A percentile compares a stretch with the other conserved stretches of the same genome.
Evolutionary conservation across 2,329 filamentous ascomycete genomes (phyloP).

Genomic region (Aspergillus sp.): DNA sequence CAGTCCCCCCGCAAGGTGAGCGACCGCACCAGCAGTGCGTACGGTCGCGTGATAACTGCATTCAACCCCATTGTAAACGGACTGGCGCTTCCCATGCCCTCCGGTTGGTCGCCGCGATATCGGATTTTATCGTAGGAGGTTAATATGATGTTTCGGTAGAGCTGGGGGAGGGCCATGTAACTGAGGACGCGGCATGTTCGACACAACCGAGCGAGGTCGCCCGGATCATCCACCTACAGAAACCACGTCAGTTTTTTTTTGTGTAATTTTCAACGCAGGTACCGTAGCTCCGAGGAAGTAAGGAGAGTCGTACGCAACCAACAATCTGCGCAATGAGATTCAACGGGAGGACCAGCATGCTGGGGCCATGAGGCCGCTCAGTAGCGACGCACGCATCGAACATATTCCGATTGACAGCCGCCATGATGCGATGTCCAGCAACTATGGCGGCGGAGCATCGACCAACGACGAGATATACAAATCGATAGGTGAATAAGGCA

Average conservation of each 20-base stretch:
- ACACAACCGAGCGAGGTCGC: constrained; percentile 59
- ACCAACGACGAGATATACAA: constrained; percentile 18
- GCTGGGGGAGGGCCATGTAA: constrained; percentile 63
- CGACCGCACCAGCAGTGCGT: constrained; percentile 53
- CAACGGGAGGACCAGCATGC: constrained; percentile 51
- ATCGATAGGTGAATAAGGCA: constrained; percentile 8
- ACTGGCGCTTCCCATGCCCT: constrained; percentile 62
- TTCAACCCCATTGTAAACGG: constrained; percentile 65
- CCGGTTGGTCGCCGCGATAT: constrained; percentile 57
- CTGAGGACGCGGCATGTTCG: constrained; percentile 62
- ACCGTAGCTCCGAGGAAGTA: background rate
- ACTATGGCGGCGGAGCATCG: constrained; percentile 28
- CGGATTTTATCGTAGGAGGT: constrained; percentile 60
- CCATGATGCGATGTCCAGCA: constrained; percentile 39
- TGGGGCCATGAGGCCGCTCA: constrained; percentile 29
- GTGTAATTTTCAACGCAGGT: background rate
- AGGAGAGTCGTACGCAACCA: constrained; percentile 46
- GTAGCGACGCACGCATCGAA: constrained; percentile 37
- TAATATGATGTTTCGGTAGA: constrained; percentile 58
- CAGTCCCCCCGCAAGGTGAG: constrained; percentile 57
- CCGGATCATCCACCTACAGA: constrained; percentile 56
- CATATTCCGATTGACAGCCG: constrained; percentile 44
- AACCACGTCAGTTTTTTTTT: background rate
- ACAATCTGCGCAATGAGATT: constrained; percentile 60
- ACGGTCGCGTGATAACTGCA: constrained; percentile 58